Conservation (phyloP, 2,329 filamentous ascomycete species). For the Fusarium siculi region DNA sequence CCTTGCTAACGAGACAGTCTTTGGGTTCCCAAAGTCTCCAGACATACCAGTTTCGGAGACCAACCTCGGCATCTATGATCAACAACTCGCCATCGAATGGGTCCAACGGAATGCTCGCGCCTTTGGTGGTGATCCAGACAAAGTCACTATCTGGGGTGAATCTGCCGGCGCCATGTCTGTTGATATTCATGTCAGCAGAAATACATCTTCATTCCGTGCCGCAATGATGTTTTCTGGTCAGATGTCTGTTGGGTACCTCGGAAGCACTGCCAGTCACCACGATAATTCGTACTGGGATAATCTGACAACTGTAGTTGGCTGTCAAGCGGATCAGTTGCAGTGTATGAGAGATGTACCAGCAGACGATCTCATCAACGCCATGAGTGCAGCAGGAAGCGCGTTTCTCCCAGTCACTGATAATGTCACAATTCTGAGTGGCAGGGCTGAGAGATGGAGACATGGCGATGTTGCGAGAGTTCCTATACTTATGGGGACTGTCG, state of each 20-base stretch:
- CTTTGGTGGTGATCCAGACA: constrained; percentile 43
- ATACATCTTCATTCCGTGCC: constrained; percentile 39
- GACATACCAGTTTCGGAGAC: constrained; percentile 51
- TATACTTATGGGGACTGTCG: constrained; percentile 40
- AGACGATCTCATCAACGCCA: constrained; percentile 25
- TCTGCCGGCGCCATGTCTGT: constrained; percentile 48
- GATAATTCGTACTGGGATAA: constrained; percentile 26
- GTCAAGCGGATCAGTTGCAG: constrained; percentile 15
- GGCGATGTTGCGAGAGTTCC: constrained; percentile 36
- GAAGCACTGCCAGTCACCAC: not conserved
- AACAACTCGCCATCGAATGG: constrained; percentile 44
- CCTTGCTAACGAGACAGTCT: constrained; percentile 24
- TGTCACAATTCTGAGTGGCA: constrained; percentile 19
- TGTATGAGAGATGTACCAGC: constrained; percentile 38
- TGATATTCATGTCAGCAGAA: constrained; percentile 41
- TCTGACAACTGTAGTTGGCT: constrained; percentile 30
- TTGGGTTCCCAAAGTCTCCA: constrained; percentile 58
- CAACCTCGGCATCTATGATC: constrained; percentile 45
- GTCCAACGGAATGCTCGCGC: constrained; percentile 40
- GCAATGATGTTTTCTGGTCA: constrained; percentile 47
- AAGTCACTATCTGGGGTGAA: constrained; percentile 45
- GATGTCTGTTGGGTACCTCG: constrained; percentile 40
- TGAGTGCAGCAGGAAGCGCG: not conserved
- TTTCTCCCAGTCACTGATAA: constrained; percentile 38
- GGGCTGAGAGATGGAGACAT: constrained; percentile 35